Evolutionary conservation across 1,139 yeast species (phyloP), one percentile per base, ranked within the genome.

Genomic region (Pichia kudriavzevii): DNA sequence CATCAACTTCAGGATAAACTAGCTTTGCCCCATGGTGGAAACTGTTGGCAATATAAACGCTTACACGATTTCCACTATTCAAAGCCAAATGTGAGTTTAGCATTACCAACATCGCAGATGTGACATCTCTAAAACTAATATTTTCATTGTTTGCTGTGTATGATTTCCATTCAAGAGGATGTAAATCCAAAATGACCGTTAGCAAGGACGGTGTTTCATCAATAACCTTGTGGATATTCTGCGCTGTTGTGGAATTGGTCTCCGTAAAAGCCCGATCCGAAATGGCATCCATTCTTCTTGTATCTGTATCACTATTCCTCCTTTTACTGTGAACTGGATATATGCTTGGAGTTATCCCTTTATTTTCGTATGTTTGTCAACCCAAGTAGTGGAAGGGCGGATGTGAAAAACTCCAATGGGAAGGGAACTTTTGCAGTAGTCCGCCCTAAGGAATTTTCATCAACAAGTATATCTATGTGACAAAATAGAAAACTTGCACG

Each of bases 41-140:
- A 2, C 87, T 73, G 40, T 87, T 81, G 18, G 85, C 80, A 1
- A 85, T 82, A 24, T 91, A 72, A 21, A 91, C 75, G 7, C 94
- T 83, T 9, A 88, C 94, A 52, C 75, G 75, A 56, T 91, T 91
- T 24, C 87, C 75, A 51, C 83, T 84, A 58, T 85, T 84, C 37
- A 85, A 66, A 0, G 98, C 78, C 32, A 93, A 56, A 57, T 91
- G 98, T 1, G 93, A 88, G 53, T 91, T 91, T 39, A 88, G 58
- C 50, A 79, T 77, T 22, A 85, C 83, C 30, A 82, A 56, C 9
- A 84, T 53, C 5, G 84, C 64, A 42, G 78, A 72, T 16, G 75
- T 62, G 16, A 78, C 72, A 31, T 75, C 75, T 40, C 69, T 66
- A 21, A 82, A 55, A 2, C 72, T 49, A 4, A 72, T 29, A 7